Evolutionary conservation across 306 rosid species (phyloP), one percentile per base, ranked within the genome.

Genomic region (Abrus pulchellus): DNA sequence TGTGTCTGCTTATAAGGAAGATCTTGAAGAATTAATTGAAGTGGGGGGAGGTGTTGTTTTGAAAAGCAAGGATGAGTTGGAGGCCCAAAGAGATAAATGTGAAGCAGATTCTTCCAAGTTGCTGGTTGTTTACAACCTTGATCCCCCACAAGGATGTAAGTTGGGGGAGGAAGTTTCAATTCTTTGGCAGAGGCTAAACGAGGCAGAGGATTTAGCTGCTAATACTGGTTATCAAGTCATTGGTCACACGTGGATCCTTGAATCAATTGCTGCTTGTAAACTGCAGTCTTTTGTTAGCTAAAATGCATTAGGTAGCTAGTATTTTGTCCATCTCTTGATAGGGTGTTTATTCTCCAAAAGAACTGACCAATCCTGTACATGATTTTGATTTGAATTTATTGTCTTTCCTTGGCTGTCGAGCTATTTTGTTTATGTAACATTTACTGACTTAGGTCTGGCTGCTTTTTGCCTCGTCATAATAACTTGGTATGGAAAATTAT

Each of bases 231-330:
- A 85, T 32, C 90, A 84, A 80, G 89, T 91, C 9, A 79, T 92
- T 63, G 98, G 93, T 67, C 96, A 93, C 75, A 90, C 99, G 0
- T 90, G 98, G 98, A 86, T 93, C 75, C 78, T 96, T 84, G 97
- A 96, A 77, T 96, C 99, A 33, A 88, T 92, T 87, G 93, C 99
- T 40, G 88, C 88, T 28, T 81, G 86, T 61, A 82, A 88, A 72
- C 83, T 96, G 90, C 92, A 89, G 87, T 84, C 88, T 78, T 75
- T 89, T 74, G 68, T 89, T 77, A 80, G 85, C 84, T 90, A 90
- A 78, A 80, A 45, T 67, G 54, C 40, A 61, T 38, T 49, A 10
- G 68, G 30, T 32, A 67, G 80, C 36, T 6, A 54, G 54, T 64
- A 56, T 8, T 45, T 68, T 40, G 40, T 14, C 41, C 32, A 9